A percentile compares a stretch with the other conserved stretches of the same genome.
Conservation (phyloP, 768 basidiomycete species). For the Mycena amicta region DNA sequence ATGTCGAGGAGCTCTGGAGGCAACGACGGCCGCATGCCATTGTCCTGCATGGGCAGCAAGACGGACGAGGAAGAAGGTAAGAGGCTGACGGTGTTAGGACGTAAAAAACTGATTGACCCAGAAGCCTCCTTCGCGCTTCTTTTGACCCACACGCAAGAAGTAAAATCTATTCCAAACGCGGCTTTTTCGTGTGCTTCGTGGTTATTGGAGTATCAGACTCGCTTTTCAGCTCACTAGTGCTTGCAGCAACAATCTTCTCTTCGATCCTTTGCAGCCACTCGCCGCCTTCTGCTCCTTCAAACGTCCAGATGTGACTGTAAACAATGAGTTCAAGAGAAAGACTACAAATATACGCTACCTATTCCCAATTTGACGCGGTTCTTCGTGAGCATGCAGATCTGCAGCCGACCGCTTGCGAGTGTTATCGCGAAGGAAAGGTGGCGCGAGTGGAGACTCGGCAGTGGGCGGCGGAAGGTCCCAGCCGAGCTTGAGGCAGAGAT, state of each 20-base stretch:
- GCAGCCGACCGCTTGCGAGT: conserved; percentile 56
- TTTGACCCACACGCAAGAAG: background rate
- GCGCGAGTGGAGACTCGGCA: conserved; percentile 22
- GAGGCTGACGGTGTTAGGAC: conserved; percentile 3
- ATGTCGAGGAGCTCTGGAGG: conserved; percentile 36
- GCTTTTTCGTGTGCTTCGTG: conserved; percentile 12
- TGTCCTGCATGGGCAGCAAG: conserved; percentile 10
- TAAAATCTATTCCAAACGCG: conserved; percentile 9
- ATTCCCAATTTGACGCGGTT: conserved; percentile 60
- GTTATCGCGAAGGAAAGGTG: conserved; percentile 36
- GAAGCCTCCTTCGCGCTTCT: background rate
- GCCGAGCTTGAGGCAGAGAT: conserved; percentile 66
- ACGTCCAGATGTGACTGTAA: conserved; percentile 80
- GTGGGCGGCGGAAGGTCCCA: conserved; percentile 67
- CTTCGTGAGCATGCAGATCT: conserved; percentile 39
- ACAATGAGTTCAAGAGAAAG: conserved; percentile 1
- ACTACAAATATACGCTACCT: conserved; percentile 51
- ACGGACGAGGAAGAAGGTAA: conserved; percentile 15
- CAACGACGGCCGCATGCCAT: conserved; percentile 26
- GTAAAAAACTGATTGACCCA: conserved; percentile 38
- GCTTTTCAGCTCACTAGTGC: background rate
- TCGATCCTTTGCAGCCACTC: conserved; percentile 67
- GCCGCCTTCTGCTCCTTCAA: conserved; percentile 83
- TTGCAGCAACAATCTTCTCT: background rate
- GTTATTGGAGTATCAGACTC: background rate